Conservation (phyloP, 805 yeast species). For the Cyberlindnera galapagoensis region DNA sequence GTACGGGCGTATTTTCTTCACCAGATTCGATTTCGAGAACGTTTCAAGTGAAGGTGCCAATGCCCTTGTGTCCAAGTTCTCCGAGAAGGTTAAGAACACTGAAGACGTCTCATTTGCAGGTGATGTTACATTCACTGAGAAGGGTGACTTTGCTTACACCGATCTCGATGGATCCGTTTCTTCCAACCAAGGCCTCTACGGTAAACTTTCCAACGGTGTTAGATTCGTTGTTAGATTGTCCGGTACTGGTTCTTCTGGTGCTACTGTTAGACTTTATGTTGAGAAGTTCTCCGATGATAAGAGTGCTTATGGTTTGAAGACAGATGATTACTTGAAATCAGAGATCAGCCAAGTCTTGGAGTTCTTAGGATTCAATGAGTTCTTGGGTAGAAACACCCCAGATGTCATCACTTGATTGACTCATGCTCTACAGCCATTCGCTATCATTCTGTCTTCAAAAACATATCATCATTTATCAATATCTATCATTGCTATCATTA, state of each 20-base stretch:
- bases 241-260: constrained; percentile 97
- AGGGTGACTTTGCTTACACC: constrained; percentile 86
- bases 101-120: constrained; percentile 49
- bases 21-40: constrained; percentile 90
- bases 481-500: too few relatives aligned
- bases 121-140: constrained; percentile 53
- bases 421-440: too few relatives aligned
- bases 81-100: constrained; percentile 28
- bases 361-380: constrained; percentile 66
- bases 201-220: constrained; percentile 74
- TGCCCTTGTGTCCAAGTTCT: constrained; percentile 52
- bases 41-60: constrained; percentile 71
- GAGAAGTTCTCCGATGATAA: constrained; percentile 72
- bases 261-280: constrained; percentile 87
- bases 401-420: constrained; percentile 67
- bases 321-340: constrained; percentile 60
- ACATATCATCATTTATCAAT: too few relatives aligned
- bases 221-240: constrained; percentile 87
- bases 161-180: constrained; percentile 93
- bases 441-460: too few relatives aligned
- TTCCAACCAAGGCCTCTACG: constrained; percentile 78
- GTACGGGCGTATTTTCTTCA: constrained; percentile 95
- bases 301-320: constrained; percentile 40
- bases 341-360: constrained; percentile 59
- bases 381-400: constrained; percentile 77